phyloP scores from a whole-genome alignment of 2,329 filamentous ascomycete species.

The Epichloe typhina region DNA sequence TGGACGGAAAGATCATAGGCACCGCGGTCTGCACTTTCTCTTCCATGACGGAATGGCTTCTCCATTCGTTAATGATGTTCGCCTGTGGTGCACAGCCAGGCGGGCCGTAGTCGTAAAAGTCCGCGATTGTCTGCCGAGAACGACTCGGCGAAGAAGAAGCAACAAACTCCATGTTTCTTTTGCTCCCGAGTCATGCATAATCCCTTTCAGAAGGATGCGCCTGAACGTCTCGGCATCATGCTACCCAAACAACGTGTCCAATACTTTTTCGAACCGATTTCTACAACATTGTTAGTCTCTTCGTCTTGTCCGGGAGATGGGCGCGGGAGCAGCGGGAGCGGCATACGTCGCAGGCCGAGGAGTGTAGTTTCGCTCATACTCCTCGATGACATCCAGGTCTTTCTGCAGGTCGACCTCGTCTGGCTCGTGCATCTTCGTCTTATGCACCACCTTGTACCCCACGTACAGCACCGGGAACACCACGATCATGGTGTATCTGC shows the following conservation, averaged over 20 bases:
- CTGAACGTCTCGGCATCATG: not conserved
- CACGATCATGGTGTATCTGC: slow-evolving; percentile 56
- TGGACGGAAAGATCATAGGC: no score
- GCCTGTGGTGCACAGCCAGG: no score
- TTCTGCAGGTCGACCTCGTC: slow-evolving; percentile 49
- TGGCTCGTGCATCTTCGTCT: slow-evolving; percentile 42
- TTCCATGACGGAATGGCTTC: no score
- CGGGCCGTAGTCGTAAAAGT: no score
- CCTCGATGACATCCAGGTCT: slow-evolving; percentile 53
- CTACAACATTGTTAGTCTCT: not conserved
- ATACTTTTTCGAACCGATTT: slow-evolving; percentile 10
- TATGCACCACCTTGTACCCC: slow-evolving; percentile 58
- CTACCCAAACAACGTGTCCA: slow-evolving; percentile 11
- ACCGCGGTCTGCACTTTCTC: no score
- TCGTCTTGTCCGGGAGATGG: not conserved
- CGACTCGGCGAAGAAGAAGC: no score
- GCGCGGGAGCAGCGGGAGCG: slow-evolving; percentile 9
- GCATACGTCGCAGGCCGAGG: slow-evolving; percentile 36
- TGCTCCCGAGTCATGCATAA: not conserved
- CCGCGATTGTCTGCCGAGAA: no score
- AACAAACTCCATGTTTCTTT: not conserved
- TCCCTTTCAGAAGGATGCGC: not conserved
- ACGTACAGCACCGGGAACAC: slow-evolving; percentile 57
- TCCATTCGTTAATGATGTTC: no score
- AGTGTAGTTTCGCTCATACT: slow-evolving; percentile 50